Conservation (phyloP, 495 filamentous ascomycete species). For the Penicillium mononematosum region DNA sequence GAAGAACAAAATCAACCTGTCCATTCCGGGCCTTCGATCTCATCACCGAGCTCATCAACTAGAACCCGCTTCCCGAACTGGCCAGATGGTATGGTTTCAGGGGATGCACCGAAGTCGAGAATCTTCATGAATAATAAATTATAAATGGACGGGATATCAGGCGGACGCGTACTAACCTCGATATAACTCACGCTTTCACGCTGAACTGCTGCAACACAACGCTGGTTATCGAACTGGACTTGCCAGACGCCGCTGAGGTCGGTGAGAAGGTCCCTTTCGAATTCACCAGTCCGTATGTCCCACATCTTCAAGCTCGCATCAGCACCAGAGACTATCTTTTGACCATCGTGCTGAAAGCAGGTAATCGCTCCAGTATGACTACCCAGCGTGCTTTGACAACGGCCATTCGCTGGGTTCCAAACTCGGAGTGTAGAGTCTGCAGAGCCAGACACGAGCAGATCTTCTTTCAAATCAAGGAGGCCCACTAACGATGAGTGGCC, state of each 20-base stretch:
- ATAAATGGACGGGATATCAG: constrained; percentile 21
- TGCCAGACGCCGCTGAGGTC: constrained; percentile 96
- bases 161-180: constrained; percentile 64
- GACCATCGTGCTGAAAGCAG: constrained; percentile 95
- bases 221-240: constrained; percentile 90
- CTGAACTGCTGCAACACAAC: constrained; percentile 96
- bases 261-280: constrained; percentile 87
- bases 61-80: constrained; percentile 77
- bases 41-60: constrained; percentile 58
- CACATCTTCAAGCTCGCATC: constrained; percentile 98
- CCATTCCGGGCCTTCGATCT: constrained; percentile 14
- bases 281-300: constrained; percentile 88
- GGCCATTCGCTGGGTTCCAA: constrained; percentile 92
- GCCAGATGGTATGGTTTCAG: constrained; percentile 71
- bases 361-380: constrained; percentile 96
- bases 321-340: constrained; percentile 93
- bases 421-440: constrained; percentile 94
- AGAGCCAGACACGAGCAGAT: constrained; percentile 88
- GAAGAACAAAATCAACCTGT: neutral
- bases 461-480: constrained; percentile 79
- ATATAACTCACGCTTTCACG: constrained; percentile 87
- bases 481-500: constrained; percentile 90
- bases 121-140: constrained; percentile 49
- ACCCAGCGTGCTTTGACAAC: constrained; percentile 80
- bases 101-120: constrained; percentile 84